Base-by-base conservation (phyloP, 176 grass and related monocot genomes). In the Neostapfia colusana region DNA sequence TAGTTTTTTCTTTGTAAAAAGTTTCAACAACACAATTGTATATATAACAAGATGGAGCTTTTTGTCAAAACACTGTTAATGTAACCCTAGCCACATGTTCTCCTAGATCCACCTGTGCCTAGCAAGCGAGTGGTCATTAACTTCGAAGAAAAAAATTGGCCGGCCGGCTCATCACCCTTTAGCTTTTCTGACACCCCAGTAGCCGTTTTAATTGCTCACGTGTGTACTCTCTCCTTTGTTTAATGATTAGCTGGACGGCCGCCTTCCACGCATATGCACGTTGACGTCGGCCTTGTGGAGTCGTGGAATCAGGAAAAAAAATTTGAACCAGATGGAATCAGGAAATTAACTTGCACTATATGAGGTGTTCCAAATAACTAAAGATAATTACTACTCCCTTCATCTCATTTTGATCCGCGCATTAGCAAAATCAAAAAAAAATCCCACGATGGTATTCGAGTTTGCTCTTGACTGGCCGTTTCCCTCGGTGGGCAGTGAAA, bases 181-280 rank as follows among this genome's bases (percentile, higher is more conserved):
- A 69, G 61, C 85, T 87, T 78, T 77, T 67, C 9, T 8, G 12
- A 36, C 51, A 73, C 43, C 34, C 61, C 24, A 79, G 62, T 73
- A 62, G 74, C 42, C 80, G 53, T 0, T 27, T 53, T 15, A 36
- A 81, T 34, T n/a, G 21, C 10, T 12, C 73, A 39, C 27, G 55
- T 25, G 23, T 34, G 18, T 26, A 8, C 41, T 44, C 0, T 62
- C 31, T 2, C 21, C 11, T 56, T 71, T 7, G 65, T 17, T 15
- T 65, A 34, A 76, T 48, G n/a, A 20, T 72, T 77, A 63, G 84
- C 48, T 82, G 65, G 79, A 45, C 57, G 57, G 73, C 72, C 49
- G 56, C 48, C 31, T 77, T 77, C 65, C 63, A 51, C 76, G 39
- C 8, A 60, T 25, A 74, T 39, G 43, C 8, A 49, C 23, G 63